These are phyloP conservation scores for Lonicera japonica DNA, from an alignment of 129 eudicot species.

Conservation along the genomic window DNA sequence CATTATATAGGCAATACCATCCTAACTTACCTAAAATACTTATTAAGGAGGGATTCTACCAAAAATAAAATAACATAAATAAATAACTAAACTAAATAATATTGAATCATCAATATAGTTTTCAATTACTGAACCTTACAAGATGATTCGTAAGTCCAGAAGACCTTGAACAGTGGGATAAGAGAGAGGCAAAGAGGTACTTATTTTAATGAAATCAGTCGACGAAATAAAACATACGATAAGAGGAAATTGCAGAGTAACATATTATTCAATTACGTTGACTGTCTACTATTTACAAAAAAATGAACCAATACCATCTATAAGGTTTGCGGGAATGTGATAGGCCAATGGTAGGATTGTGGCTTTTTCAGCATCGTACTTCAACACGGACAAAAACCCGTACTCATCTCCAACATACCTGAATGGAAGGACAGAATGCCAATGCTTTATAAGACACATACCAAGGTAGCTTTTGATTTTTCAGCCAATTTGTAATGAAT, in stretches of 20 bases:
- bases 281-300: conserved; percentile 12
- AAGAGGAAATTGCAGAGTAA: neutral
- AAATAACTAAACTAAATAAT: too few relatives aligned
- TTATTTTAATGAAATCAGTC: too few relatives aligned
- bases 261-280: conserved; percentile 10
- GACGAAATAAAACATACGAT: too few relatives aligned
- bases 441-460: conserved; percentile 13
- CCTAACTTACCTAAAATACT: too few relatives aligned
- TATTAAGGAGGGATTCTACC: too few relatives aligned
- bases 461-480: conserved; percentile 9
- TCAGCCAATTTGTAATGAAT: neutral
- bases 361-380: conserved; percentile 59
- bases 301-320: conserved; percentile 56
- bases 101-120: too few relatives aligned
- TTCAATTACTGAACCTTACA: too few relatives aligned
- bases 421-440: conserved; percentile 9
- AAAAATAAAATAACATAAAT: too few relatives aligned
- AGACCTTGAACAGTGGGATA: too few relatives aligned
- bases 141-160: too few relatives aligned
- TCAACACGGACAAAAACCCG: conserved; percentile 70
- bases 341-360: conserved; percentile 57
- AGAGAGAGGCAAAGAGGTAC: too few relatives aligned
- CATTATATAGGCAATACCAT: too few relatives aligned
- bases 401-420: conserved; percentile 93
- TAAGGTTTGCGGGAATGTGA: conserved; percentile 65